phyloP scores from a whole-genome alignment of 2,329 filamentous ascomycete species.

The Cladorrhinum sp. region DNA sequence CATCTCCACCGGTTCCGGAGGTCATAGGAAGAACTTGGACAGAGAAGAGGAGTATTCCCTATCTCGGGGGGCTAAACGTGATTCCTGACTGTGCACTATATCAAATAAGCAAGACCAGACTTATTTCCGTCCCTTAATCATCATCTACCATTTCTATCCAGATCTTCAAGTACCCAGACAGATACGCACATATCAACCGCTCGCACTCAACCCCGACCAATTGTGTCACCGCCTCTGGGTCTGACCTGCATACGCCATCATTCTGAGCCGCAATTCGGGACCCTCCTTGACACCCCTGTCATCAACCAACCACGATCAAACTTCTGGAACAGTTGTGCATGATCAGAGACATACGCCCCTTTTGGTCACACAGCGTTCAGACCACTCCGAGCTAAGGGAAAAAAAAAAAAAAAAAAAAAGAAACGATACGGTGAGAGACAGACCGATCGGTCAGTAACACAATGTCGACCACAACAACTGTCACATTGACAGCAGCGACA shows the following conservation, averaged over 20 bases:
- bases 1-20: conserved; percentile 3
- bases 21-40: not conserved
- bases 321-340: conserved; percentile 6
- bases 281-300: not conserved
- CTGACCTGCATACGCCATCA: not conserved
- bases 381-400: not conserved
- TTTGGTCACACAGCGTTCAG: not conserved
- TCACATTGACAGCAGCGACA: conserved; percentile 2
- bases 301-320: not conserved
- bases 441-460: not conserved
- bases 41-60: not conserved
- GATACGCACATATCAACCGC: not conserved
- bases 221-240: not conserved
- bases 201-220: not conserved
- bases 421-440: not conserved
- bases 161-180: not conserved
- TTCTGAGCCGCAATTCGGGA: not conserved
- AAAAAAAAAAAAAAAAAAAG: too few species aligned
- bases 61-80: conserved; percentile 5
- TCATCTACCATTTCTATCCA: not conserved
- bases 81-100: not conserved
- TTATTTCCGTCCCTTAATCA: not conserved
- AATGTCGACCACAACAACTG: conserved; percentile 13
- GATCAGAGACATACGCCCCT: not conserved
- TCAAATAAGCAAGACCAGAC: not conserved